A percentile compares a stretch with the other conserved stretches of the same genome.
These are phyloP conservation scores for Plasmopara viticola DNA, from an alignment of 352 stramenopile species.

Conservation along the genomic window DNA sequence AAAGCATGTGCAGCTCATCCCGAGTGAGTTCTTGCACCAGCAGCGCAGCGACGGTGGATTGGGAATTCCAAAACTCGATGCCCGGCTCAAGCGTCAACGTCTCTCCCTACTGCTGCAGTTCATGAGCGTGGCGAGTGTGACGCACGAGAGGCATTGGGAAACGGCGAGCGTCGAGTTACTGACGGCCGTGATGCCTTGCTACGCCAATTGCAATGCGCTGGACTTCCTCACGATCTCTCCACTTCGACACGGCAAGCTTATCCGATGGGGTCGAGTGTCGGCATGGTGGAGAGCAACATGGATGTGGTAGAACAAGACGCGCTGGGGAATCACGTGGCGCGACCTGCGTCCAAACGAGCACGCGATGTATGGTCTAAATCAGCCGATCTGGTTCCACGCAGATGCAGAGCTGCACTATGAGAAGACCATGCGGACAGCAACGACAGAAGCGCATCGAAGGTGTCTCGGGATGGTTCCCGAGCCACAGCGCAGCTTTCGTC, in stretches of 20 bases:
- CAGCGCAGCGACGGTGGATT: not conserved
- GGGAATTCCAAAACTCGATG: not conserved
- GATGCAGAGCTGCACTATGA: not conserved
- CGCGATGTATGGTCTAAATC: not conserved
- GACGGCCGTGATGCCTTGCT: not conserved
- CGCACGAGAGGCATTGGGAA: not conserved
- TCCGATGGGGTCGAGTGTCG: not conserved
- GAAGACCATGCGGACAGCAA: not conserved
- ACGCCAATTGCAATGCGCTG: not conserved
- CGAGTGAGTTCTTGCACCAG: not conserved
- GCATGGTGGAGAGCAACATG: not conserved
- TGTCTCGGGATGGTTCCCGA: not conserved
- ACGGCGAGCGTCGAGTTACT: not conserved
- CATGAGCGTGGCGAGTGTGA: too few species aligned
- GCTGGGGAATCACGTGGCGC: not conserved
- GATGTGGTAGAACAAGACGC: not conserved
- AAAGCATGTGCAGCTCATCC: not conserved
- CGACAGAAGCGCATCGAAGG: not conserved
- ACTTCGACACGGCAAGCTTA: not conserved
- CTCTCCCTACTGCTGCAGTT: too few species aligned
- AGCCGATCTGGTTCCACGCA: conserved; percentile 1
- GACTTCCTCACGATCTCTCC: not conserved
- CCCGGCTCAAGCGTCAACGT: too few species aligned
- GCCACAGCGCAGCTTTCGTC: not conserved
- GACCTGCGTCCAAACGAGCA: not conserved